These are phyloP conservation scores for Fusarium torulosum DNA, from an alignment of 2,329 filamentous ascomycete species.

Conservation along the genomic window DNA sequence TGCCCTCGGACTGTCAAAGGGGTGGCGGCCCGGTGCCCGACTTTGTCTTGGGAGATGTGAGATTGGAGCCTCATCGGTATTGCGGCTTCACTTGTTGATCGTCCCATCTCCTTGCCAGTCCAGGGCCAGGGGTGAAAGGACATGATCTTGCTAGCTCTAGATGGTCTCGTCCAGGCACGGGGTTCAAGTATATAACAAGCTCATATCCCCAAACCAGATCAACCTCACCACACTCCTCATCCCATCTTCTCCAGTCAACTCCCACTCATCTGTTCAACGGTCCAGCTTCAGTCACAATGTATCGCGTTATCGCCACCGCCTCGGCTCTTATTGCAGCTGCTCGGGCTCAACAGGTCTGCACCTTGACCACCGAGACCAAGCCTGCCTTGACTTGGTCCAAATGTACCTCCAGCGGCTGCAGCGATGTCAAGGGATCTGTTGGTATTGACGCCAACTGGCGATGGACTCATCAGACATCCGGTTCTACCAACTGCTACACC, in stretches of 20 bases:
- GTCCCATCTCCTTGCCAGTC: conserved; percentile 1
- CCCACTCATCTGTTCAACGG: conserved; percentile 23
- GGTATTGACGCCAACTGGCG: conserved; percentile 73
- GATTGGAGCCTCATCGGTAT: conserved; percentile 20
- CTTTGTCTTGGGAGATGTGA: conserved; percentile 8
- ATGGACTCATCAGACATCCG: conserved; percentile 64
- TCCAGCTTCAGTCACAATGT: conserved; percentile 44
- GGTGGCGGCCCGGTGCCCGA: conserved; percentile 36
- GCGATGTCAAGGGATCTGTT: conserved; percentile 61
- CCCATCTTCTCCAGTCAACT: conserved; percentile 28
- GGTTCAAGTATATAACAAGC: conserved; percentile 35
- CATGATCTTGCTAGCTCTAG: conserved; percentile 6
- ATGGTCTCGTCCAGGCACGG: background rate
- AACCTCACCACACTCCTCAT: conserved; percentile 27
- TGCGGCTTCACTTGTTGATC: conserved; percentile 25
- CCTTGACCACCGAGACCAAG: conserved; percentile 62
- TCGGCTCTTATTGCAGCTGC: conserved; percentile 47
- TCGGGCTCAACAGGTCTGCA: conserved; percentile 65
- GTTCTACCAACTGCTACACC: conserved; percentile 68
- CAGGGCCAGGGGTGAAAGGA: conserved; percentile 1
- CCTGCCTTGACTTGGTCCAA: conserved; percentile 66
- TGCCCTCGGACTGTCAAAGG: conserved; percentile 16
- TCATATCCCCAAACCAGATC: conserved; percentile 16
- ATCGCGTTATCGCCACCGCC: conserved; percentile 48
- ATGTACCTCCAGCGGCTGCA: conserved; percentile 67